These are phyloP conservation scores for Zoysia japonica DNA, from an alignment of 176 grass and related monocot genomes.

Conservation along the genomic window DNA sequence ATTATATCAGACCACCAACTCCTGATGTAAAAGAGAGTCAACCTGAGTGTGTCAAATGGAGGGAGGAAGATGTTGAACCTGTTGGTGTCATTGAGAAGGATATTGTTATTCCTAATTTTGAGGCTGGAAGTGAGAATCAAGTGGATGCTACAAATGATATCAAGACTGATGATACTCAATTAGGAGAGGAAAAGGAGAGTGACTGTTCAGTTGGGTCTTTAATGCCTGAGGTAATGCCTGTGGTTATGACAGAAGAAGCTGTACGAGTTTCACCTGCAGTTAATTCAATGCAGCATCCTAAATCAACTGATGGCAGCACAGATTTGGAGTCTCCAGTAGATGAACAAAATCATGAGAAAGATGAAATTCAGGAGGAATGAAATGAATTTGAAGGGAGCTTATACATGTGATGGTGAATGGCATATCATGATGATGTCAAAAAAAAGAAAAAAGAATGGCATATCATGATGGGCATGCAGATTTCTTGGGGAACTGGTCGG, in stretches of 20 bases:
- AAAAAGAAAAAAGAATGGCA: no score
- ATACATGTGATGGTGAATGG: slow-evolving; percentile 27
- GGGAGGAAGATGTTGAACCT: slow-evolving; percentile 46
- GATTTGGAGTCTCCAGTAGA: slow-evolving; percentile 3
- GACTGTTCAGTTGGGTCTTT: slow-evolving; percentile 15
- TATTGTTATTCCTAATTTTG: slow-evolving; percentile 21
- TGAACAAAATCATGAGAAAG: slow-evolving; percentile 29
- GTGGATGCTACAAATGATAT: slow-evolving; percentile 28
- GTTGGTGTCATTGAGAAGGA: slow-evolving; percentile 27
- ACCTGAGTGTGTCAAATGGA: slow-evolving; percentile 50
- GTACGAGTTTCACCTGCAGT: slow-evolving; percentile 3
- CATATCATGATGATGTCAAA: neutral
- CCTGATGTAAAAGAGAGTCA: slow-evolving; percentile 51
- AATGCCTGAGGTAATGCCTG: neutral
- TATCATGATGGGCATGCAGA: slow-evolving; percentile 33
- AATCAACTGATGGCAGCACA: slow-evolving; percentile 10
- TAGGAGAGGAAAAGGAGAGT: slow-evolving; percentile 33
- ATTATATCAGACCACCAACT: slow-evolving; percentile 48
- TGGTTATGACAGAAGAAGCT: slow-evolving; percentile 15
- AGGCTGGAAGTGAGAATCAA: slow-evolving; percentile 25
- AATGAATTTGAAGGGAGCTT: slow-evolving; percentile 5
- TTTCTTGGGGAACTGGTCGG: slow-evolving; percentile 16
- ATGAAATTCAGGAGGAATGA: slow-evolving; percentile 21
- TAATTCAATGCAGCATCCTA: slow-evolving; percentile 9
- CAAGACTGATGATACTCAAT: neutral